Conservation (phyloP, 2,329 filamentous ascomycete genomes). For the Phaeoacremonium minimum region DNA sequence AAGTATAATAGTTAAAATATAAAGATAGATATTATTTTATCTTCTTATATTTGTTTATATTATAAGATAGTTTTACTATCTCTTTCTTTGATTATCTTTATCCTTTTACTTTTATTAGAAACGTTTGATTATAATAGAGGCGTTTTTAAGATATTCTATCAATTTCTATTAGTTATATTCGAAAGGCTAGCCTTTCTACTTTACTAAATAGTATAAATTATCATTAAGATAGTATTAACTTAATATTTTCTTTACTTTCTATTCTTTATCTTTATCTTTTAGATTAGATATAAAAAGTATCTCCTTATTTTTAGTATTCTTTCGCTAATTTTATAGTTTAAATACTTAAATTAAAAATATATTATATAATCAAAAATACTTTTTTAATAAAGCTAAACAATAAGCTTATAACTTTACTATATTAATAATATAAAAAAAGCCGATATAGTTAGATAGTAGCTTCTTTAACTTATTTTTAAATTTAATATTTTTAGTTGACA, state of each 20-base stretch:
- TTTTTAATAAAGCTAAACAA: not conserved
- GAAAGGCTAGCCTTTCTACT: not conserved
- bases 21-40: slow-evolving; percentile 1
- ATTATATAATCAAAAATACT: not conserved
- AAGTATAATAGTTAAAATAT: no score
- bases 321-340: not conserved
- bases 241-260: not conserved
- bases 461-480: slow-evolving; percentile 4
- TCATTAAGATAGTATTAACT: not conserved
- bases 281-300: not conserved
- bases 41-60: slow-evolving; percentile 9
- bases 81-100: not conserved
- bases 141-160: not conserved
- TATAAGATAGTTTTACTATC: slow-evolving; percentile 2
- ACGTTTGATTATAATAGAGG: not conserved
- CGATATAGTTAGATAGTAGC: slow-evolving; percentile 1
- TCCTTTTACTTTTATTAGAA: slow-evolving; percentile 1
- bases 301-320: not conserved
- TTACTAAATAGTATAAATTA: not conserved
- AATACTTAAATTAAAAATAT: not conserved
- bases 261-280: not conserved
- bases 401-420: not conserved
- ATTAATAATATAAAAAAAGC: not conserved
- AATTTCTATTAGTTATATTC: not conserved
- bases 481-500: slow-evolving; percentile 2